Conservation (phyloP, 2,329 filamentous ascomycete species). For the Alternaria panax region DNA sequence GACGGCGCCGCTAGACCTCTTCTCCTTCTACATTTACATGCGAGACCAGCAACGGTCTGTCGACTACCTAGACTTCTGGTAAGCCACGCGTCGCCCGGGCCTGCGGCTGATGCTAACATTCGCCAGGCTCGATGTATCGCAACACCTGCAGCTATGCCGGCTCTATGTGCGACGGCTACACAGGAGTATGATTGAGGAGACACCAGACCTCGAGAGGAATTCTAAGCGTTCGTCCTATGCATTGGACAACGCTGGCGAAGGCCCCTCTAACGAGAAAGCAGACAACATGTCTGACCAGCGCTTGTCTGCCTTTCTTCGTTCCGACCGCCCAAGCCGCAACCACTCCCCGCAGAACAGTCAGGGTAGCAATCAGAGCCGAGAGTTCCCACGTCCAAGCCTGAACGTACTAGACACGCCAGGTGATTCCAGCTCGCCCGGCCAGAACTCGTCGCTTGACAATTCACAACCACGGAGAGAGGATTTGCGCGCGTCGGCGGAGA, state of each 20-base stretch:
- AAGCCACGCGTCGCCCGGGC: constrained; percentile 41
- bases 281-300: constrained; percentile 79
- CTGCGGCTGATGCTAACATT: constrained; percentile 30
- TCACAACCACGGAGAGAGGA: constrained; percentile 67
- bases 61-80: constrained; percentile 99
- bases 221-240: constrained; percentile 87
- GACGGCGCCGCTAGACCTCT: constrained; percentile 93
- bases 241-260: constrained; percentile 70
- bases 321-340: constrained; percentile 56
- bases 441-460: constrained; percentile 44
- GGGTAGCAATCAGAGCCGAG: constrained; percentile 61
- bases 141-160: constrained; percentile 96
- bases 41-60: constrained; percentile 97
- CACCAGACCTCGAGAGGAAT: constrained; percentile 84
- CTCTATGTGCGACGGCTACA: constrained; percentile 97
- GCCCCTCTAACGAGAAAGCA: constrained; percentile 68
- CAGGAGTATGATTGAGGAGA: constrained; percentile 89
- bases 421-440: constrained; percentile 64
- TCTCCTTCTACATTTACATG: constrained; percentile 99
- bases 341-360: constrained; percentile 59
- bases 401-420: constrained; percentile 69
- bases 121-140: constrained; percentile 93
- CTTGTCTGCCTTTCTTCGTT: constrained; percentile 86
- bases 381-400: constrained; percentile 64
- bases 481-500: constrained; percentile 91